Evolutionary conservation across 768 basidiomycete genomes (phyloP), one percentile per base, ranked within the genome.

Genomic region (Psilocybe azurescens): DNA sequence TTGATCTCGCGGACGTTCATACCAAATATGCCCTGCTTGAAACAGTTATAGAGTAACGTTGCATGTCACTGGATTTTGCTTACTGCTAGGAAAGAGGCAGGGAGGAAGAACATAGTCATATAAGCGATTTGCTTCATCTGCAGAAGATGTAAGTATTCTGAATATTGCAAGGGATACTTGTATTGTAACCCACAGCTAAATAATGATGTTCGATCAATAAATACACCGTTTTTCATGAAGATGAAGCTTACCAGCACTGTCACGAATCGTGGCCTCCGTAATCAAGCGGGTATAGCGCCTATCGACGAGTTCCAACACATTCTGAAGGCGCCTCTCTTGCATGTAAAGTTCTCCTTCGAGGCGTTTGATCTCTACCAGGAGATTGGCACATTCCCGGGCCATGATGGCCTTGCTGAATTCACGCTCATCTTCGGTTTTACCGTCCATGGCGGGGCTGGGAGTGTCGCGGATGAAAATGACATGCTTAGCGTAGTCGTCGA

Each of bases 51-150:
- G 20, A 47, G 29, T 11, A 29, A 20, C 29, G 29, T 29, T 24
- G 20, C 36, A n/a, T 14, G 29, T 61, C 3, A 14, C 3, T n/a
- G n/a, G 38, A 38, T n/a, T 41, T 47, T 14, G 20, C 79, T 50
- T 68, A 83, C 83, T 59, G 84, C 79, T 24, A 76, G 73, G 57
- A 88, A 84, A 10, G 83, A 82, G 0, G 85, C 83, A 2, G 87
- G 87, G 3, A 88, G 73, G 71, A 87, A 88, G 18, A 85, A 65
- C 85, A 88, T 87, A 1, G 84, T 83, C 9, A 89, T 74, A 65
- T 87, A 88, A 0, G 86, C 82, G 49, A 88, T 82, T 71, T 88
- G 83, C 58, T 81, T 83, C 82, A 83, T 85, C 78, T 79, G 57
- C 29, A 52, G 24, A 20, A 54, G 60, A 6, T 53, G 63, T 30